A percentile compares a stretch with the other conserved stretches of the same genome.
Conservation (phyloP, 495 filamentous ascomycete genomes). For the Neurospora hispaniola region DNA sequence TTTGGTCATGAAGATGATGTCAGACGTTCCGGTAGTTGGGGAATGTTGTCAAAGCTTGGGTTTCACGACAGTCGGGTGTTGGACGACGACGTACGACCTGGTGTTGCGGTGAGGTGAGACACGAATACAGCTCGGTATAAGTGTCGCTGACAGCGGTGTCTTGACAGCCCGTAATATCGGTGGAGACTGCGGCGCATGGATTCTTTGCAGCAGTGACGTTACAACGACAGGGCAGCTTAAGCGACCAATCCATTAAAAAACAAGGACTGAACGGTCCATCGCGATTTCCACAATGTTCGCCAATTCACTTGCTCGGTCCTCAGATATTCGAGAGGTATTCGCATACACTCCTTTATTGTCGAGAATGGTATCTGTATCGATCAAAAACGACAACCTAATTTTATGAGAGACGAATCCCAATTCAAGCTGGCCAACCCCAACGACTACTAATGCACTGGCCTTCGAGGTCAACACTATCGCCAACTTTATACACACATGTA, state of each 20-base stretch:
- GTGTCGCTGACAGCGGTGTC: not conserved
- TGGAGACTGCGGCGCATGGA: not conserved
- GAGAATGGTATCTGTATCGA: not conserved
- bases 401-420: no score
- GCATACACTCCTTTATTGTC: no score
- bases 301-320: not conserved
- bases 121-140: not conserved
- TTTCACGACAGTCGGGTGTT: not conserved
- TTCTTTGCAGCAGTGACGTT: not conserved
- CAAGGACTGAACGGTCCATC: not conserved
- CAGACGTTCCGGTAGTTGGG: not conserved
- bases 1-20: not conserved
- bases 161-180: not conserved
- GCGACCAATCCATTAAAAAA: not conserved
- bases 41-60: not conserved
- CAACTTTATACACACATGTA: not conserved
- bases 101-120: not conserved
- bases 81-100: not conserved
- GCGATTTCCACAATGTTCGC: not conserved
- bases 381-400: no score
- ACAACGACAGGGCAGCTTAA: not conserved
- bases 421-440: no score
- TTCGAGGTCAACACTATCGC: not conserved
- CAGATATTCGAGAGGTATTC: no score
- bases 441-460: not conserved